These are phyloP conservation scores for Przewalskia tangutica DNA, from an alignment of 257 asterid species.

Conservation along the genomic window DNA sequence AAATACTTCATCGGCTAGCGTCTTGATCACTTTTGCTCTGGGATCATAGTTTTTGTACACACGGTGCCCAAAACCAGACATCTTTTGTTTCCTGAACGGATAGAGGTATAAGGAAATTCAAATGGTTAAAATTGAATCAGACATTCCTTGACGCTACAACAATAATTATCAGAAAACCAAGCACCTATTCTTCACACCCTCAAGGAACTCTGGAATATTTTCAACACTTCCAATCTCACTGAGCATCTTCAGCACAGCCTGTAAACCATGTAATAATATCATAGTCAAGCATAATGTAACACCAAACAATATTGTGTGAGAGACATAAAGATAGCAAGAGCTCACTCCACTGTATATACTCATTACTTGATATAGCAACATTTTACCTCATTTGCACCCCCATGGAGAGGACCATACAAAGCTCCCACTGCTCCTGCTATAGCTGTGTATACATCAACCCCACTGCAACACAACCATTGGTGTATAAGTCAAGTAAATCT, in stretches of 20 bases:
- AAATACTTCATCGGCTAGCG: slow-evolving; percentile 93
- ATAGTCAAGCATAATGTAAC: not conserved
- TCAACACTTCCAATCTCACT: slow-evolving; percentile 84
- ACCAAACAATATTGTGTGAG: not conserved
- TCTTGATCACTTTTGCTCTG: slow-evolving; percentile 90
- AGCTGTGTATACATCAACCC: slow-evolving; percentile 97
- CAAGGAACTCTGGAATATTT: slow-evolving; percentile 86
- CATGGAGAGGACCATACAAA: slow-evolving; percentile 98
- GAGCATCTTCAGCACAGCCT: slow-evolving; percentile 99
- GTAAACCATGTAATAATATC: slow-evolving; percentile 10
- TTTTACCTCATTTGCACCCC: slow-evolving; percentile 99
- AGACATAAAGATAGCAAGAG: not conserved
- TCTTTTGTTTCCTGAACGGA: slow-evolving; percentile 75
- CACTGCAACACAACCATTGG: slow-evolving; percentile 44
- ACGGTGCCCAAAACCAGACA: slow-evolving; percentile 99
- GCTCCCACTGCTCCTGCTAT: slow-evolving; percentile 99
- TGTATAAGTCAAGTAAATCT: not conserved
- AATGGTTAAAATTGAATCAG: not conserved
- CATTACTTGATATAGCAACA: not conserved
- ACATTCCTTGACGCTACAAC: not conserved
- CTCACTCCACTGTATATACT: not conserved
- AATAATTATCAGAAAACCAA: not conserved
- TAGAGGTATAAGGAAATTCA: not conserved
- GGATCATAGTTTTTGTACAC: slow-evolving; percentile 98
- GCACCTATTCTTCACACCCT: slow-evolving; percentile 94